phyloP scores from a whole-genome alignment of 129 eudicot species.

The Pittosporum tobira region DNA sequence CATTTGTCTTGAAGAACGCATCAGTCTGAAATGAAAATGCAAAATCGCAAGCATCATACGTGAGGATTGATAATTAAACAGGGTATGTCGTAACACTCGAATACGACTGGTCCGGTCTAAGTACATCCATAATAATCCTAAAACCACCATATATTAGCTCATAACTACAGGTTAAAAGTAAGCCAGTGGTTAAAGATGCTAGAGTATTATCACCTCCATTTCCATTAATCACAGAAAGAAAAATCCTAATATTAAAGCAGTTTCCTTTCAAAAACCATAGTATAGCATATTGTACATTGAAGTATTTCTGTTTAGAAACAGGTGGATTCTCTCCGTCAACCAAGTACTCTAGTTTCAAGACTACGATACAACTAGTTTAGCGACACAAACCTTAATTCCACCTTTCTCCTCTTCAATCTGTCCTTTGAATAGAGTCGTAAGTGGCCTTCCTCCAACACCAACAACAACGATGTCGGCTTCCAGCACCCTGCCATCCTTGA shows the following conservation, averaged over 20 bases:
- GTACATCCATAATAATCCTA: no score
- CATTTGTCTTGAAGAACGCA: conserved; percentile 79
- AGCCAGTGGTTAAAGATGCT: neutral
- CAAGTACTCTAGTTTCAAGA: neutral
- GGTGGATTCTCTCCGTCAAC: neutral
- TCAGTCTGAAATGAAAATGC: conserved; percentile 59
- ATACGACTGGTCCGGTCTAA: no score
- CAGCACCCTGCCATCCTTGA: conserved; percentile 92
- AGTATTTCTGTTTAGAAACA: neutral
- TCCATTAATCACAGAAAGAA: neutral
- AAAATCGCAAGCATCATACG: neutral
- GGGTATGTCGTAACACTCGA: neutral
- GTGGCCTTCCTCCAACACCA: conserved; percentile 96
- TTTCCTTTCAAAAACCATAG: neutral
- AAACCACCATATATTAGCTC: neutral
- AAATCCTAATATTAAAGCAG: neutral
- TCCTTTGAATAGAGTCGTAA: conserved; percentile 76
- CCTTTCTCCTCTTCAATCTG: conserved; percentile 97
- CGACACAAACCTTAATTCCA: conserved; percentile 77
- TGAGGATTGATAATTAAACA: neutral
- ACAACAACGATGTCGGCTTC: conserved; percentile 95
- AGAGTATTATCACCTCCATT: neutral
- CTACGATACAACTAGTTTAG: neutral
- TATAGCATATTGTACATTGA: neutral
- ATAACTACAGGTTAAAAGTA: neutral